Percentiles rank a stretch among this genome's conserved stretches.
Evolutionary conservation across 306 rosid genomes (phyloP).

Genomic region (Quercus aquifolioides): DNA sequence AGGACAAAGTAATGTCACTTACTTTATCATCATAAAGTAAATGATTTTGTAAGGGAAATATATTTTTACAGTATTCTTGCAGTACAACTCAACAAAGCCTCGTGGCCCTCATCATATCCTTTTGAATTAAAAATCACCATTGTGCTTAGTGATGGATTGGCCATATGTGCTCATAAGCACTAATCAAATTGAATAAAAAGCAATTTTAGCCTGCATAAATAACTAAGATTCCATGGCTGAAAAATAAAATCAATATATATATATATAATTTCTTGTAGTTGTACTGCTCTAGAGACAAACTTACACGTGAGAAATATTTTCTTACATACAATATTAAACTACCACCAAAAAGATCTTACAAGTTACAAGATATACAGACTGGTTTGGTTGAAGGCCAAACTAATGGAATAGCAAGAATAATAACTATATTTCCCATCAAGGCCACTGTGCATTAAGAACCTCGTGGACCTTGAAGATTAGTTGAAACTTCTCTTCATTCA

Average conservation of each 20-base stretch:
- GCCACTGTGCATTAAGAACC: background rate
- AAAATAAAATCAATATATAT: background rate
- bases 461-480: constrained; percentile 4
- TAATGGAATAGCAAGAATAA: background rate
- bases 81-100: background rate
- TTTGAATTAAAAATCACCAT: background rate
- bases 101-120: background rate
- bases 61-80: background rate
- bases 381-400: constrained; percentile 7
- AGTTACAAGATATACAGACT: constrained; percentile 12
- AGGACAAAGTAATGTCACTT: too few relatives aligned
- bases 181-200: background rate
- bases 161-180: background rate
- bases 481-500: background rate
- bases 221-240: background rate
- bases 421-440: background rate
- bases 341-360: background rate
- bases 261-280: background rate
- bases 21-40: too few relatives aligned
- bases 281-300: background rate
- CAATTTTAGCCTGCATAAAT: background rate
- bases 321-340: background rate
- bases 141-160: background rate
- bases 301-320: constrained; percentile 5
- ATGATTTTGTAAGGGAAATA: too few relatives aligned